Percentiles rank a stretch among this genome's conserved stretches.
phyloP scores from a whole-genome alignment of 1,284 basidiomycete species.

The Irpex lacteus region DNA sequence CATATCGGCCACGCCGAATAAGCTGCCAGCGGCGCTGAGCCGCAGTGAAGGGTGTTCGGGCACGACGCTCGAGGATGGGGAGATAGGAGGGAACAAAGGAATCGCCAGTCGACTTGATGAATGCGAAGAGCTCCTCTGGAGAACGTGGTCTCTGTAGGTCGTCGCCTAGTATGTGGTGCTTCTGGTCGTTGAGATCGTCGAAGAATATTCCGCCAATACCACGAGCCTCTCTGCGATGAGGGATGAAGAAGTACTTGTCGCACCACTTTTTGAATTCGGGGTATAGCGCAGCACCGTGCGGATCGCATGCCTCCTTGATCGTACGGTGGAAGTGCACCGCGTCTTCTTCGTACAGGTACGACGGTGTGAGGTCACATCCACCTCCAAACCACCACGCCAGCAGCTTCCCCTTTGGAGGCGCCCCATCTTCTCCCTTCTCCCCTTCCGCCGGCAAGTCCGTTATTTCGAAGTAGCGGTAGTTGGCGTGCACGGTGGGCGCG shows the following conservation, averaged over 20 bases:
- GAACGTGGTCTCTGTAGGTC: conserved; percentile 51
- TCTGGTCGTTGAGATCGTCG: conserved; percentile 76
- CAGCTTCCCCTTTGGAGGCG: conserved; percentile 36
- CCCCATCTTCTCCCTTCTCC: conserved; percentile 39
- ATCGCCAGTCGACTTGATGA: conserved; percentile 69
- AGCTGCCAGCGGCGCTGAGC: conserved; percentile 86
- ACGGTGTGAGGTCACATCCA: conserved; percentile 94
- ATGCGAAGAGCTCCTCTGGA: conserved; percentile 71
- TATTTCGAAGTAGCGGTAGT: conserved; percentile 98
- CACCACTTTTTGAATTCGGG: conserved; percentile 92
- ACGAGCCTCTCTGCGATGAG: conserved; percentile 88
- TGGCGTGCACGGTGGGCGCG: conserved; percentile 92
- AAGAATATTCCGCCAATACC: conserved; percentile 97
- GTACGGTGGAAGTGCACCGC: conserved; percentile 85
- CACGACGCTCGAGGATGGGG: conserved; percentile 72
- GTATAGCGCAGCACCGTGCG: conserved; percentile 72
- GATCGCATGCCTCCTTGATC: conserved; percentile 76
- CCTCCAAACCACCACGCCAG: conserved; percentile 99
- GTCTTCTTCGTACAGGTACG: conserved; percentile 89
- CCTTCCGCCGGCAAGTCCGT: conserved; percentile 27
- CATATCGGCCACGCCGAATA: conserved; percentile 84
- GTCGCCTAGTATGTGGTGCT: conserved; percentile 52
- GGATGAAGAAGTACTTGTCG: conserved; percentile 95
- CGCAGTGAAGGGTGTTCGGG: conserved; percentile 56
- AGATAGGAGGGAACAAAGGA: conserved; percentile 88